Percentiles rank a stretch among this genome's conserved stretches.
Conservation (phyloP, 495 filamentous ascomycete species). For the Chaetomium cochliodes region DNA sequence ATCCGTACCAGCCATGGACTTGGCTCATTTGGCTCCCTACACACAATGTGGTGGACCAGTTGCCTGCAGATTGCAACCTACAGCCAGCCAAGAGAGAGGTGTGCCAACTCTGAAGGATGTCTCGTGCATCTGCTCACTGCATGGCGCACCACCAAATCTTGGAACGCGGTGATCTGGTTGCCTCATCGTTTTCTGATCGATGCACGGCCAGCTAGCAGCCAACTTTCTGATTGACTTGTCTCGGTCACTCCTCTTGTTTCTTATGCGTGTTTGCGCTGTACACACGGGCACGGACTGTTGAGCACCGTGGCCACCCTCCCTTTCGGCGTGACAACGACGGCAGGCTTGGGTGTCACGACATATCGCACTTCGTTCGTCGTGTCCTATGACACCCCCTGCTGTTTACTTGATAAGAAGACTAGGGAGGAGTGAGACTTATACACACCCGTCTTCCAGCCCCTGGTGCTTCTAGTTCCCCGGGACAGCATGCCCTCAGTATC, state of each 20-base stretch:
- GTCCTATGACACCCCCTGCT: slow-evolving; percentile 12
- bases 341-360: slow-evolving; percentile 25
- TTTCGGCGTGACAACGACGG: slow-evolving; percentile 18
- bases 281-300: slow-evolving; percentile 17
- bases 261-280: slow-evolving; percentile 13
- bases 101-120: neutral
- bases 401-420: neutral
- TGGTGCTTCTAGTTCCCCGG: neutral
- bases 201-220: neutral
- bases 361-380: neutral
- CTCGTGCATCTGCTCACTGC: slow-evolving; percentile 6
- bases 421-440: slow-evolving; percentile 14
- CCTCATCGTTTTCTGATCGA: neutral
- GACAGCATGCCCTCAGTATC: slow-evolving; percentile 12
- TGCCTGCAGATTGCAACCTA: neutral
- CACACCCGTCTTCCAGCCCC: neutral
- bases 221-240: slow-evolving; percentile 10
- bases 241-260: slow-evolving; percentile 11
- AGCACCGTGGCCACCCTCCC: slow-evolving; percentile 15
- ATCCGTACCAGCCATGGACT: neutral
- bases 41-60: neutral
- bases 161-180: slow-evolving; percentile 4
- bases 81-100: neutral
- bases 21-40: neutral
- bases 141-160: neutral